Evolutionary conservation across 2,329 filamentous ascomycete species (phyloP), one percentile per base, ranked within the genome.

Genomic region (Diaporthe ilicicola): DNA sequence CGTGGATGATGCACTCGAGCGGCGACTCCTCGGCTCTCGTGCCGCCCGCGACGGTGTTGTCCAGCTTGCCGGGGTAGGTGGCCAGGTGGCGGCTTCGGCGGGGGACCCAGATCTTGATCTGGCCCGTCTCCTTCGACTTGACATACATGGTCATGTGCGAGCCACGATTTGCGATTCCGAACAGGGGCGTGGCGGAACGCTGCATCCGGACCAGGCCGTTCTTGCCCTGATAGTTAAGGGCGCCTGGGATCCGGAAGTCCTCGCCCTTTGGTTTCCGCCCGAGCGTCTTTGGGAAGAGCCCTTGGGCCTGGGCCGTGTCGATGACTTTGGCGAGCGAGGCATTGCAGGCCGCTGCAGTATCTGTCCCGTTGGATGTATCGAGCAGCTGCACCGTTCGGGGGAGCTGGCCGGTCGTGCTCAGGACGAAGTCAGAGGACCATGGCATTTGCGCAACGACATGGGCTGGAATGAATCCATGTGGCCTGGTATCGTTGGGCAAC

Each of bases 1-100:
- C 92, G 53, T 91, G 86, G 2, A 94, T 82, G 61, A 94, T 82
- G 76, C 89, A 90, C 76, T 92, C 89, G 61, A 90, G 89, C 0
- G 90, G 89, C 17, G 78, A 83, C 68, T 93, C 89, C 1, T 88
- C 88, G 0, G 89, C 87, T 44, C 87, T 84, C 70, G 94, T 88
- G 0, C 92, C 93, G 1, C 92, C 92, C 0, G 91, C 92, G 8
- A 94, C 92, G 3, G 91, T 91, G 74, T 93, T 93, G 78, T 95
- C 93, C 73, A 94, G 83, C 85, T 91, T 90, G 1, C 89, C 87
- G 0, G 89, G 89, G 76, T 92, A 94, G 0, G 92, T 94, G 76
- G 89, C 86, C 78, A 93, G 92, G 15, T 83, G 88, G 53, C 81
- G 82, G 24, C 90, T 86, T 4, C 92, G 85, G 34, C 90, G 82